Evolutionary conservation across 345 rosid genomes (phyloP), one percentile per base, ranked within the genome.

Genomic region (Geranium brycei): DNA sequence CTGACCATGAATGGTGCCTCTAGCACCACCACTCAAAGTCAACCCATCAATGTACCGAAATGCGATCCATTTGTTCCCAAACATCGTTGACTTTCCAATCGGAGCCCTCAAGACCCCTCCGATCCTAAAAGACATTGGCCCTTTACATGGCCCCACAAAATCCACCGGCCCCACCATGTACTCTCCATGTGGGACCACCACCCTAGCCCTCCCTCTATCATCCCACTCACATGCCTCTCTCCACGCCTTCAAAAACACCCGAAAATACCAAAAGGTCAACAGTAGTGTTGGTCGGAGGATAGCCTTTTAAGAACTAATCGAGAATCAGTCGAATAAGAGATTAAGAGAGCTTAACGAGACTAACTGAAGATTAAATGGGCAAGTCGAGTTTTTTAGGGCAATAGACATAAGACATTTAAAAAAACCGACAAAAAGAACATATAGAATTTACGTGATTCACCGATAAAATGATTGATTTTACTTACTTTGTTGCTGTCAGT

Each of bases 121-220:
- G 11, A 71, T 3, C 3, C 47, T 10, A 11, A 80, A 59, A 0
- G 7, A 30, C 0, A 70, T 57, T 1, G 73, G 38, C 3, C 72
- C 72, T 14, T 73, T 68, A 64, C 84, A 80, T 1, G 81, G 81
- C 4, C 84, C 84, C 0, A 5, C 0, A 31, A 77, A 62, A 5
- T 15, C 15, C 10, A 64, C 40, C 0, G 66, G 16, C 14, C 63
- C 64, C 3, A 71, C 8, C 31, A 65, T 13, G 66, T 64, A 77
- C 32, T 53, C 18, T 6, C 81, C 84, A 2, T 5, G 18, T 4
- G 81, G 84, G 1, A 80, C 57, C 11, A 58, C 12, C 31, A 79
- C 32, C 19, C 17, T 47, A 13, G 65, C 41, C 18, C 11, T n/a
- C 14, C 28, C 28, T 23, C 2, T 1, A 23, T 70, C 70, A 1